phyloP scores from a whole-genome alignment of 257 asterid species.

The Salvia hispanica region DNA sequence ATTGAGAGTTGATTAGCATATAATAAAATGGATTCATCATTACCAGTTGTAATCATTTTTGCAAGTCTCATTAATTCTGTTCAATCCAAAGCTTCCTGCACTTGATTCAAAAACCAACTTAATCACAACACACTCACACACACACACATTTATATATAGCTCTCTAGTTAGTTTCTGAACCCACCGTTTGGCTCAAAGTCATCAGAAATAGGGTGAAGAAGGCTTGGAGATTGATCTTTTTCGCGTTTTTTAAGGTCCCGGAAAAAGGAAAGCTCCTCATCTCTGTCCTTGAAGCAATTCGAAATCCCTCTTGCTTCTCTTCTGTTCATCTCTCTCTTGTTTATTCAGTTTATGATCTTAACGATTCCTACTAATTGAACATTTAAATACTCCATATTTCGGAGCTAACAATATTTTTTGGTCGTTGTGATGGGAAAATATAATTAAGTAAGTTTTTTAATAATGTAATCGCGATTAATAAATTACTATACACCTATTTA shows the following conservation, averaged over 20 bases:
- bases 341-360: neutral
- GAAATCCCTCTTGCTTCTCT: slow-evolving; percentile 40
- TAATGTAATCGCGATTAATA: too few species aligned
- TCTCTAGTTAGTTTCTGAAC: neutral
- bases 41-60: slow-evolving; percentile 82
- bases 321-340: slow-evolving; percentile 35
- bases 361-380: too few species aligned
- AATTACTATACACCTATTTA: too few species aligned
- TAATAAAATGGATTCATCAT: neutral
- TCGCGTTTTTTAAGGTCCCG: slow-evolving; percentile 62
- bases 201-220: slow-evolving; percentile 69
- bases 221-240: slow-evolving; percentile 48
- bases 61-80: slow-evolving; percentile 53
- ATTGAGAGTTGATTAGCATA: neutral
- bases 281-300: slow-evolving; percentile 48
- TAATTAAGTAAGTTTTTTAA: too few species aligned
- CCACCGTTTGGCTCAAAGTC: slow-evolving; percentile 66
- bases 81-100: slow-evolving; percentile 58
- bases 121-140: neutral
- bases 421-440: neutral
- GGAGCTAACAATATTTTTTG: slow-evolving; percentile 25
- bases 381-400: neutral
- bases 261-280: slow-evolving; percentile 72
- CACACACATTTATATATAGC: neutral
- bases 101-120: slow-evolving; percentile 1